These are phyloP conservation scores for Buxus sempervirens DNA, from an alignment of 164 flowering plant genomes.

Conservation along the genomic window DNA sequence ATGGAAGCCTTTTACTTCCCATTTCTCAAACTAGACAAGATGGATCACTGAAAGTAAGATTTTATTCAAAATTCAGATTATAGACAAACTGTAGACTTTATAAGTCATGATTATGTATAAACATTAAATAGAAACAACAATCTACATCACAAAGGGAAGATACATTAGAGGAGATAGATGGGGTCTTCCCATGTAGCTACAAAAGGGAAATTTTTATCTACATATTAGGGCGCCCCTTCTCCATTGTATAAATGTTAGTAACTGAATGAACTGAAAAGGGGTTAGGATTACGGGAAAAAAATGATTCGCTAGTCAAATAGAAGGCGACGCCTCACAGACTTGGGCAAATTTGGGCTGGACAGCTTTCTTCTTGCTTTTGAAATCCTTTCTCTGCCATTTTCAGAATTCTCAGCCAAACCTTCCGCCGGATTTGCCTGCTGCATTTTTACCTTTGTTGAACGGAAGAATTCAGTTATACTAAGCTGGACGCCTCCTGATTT, in stretches of 20 bases:
- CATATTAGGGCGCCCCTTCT: background rate
- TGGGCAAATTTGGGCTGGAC: conserved; percentile 36
- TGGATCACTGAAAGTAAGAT: too few species aligned
- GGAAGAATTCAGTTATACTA: conserved; percentile 69
- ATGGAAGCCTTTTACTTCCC: too few species aligned
- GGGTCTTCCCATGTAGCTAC: background rate
- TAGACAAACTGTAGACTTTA: too few species aligned
- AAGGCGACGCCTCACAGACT: conserved; percentile 72
- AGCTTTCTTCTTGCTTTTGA: conserved; percentile 29
- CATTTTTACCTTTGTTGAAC: conserved; percentile 41
- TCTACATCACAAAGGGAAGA: background rate
- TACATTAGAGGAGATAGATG: background rate
- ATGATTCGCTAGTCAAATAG: conserved; percentile 41
- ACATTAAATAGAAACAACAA: too few species aligned
- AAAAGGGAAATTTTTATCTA: background rate
- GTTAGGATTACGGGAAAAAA: background rate
- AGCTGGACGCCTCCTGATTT: conserved; percentile 46
- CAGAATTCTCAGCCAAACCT: conserved; percentile 17
- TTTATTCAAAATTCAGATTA: too few species aligned
- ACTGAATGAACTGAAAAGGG: background rate
- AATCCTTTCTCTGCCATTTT: conserved; percentile 12
- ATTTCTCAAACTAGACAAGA: too few species aligned
- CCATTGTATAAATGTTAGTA: conserved; percentile 1
- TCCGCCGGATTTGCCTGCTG: conserved; percentile 30
- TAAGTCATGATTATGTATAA: too few species aligned